Percentiles rank a stretch among this genome's conserved stretches.
Evolutionary conservation across 2,329 filamentous ascomycete species (phyloP).

Genomic region (Parastagonospora nodorum): DNA sequence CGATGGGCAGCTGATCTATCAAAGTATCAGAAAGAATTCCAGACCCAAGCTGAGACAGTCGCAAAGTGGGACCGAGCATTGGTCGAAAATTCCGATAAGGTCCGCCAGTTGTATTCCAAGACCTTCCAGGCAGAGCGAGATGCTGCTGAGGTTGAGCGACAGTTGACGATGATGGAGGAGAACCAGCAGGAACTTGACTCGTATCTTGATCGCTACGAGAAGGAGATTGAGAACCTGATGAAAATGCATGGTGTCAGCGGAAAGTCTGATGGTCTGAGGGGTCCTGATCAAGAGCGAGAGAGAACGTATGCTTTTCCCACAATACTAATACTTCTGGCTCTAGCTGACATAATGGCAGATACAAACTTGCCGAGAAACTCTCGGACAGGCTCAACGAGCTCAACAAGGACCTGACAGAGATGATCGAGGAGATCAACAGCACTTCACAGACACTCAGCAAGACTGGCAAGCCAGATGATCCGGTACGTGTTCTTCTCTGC

Average conservation of each 20-base stretch:
- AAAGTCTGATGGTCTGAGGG: constrained; percentile 73
- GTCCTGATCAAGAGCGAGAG: constrained; percentile 94
- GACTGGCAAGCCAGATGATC: constrained; percentile 71
- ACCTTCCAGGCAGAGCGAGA: constrained; percentile 94
- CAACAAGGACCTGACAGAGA: constrained; percentile 87
- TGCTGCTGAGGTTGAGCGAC: constrained; percentile 90
- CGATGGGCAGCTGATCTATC: constrained; percentile 94
- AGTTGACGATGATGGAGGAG: constrained; percentile 85
- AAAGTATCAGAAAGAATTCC: constrained; percentile 97
- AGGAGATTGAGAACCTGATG: constrained; percentile 88
- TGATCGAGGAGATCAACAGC: constrained; percentile 98
- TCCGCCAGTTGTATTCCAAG: constrained; percentile 87
- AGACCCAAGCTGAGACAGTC: constrained; percentile 84
- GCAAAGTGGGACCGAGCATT: constrained; percentile 90
- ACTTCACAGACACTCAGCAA: constrained; percentile 90
- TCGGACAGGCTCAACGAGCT: constrained; percentile 91
- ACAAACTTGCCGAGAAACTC: constrained; percentile 92
- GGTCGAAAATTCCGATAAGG: constrained; percentile 93
- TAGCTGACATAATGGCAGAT: constrained; percentile 47
- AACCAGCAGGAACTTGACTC: constrained; percentile 89
- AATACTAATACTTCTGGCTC: background rate
- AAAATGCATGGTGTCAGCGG: constrained; percentile 75
- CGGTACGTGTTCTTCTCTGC: constrained; percentile 21
- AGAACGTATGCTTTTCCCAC: constrained; percentile 66
- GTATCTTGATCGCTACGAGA: constrained; percentile 90